A percentile compares a stretch with the other conserved stretches of the same genome.
Evolutionary conservation across 306 rosid genomes (phyloP).

Genomic region (Quercus parvula): DNA sequence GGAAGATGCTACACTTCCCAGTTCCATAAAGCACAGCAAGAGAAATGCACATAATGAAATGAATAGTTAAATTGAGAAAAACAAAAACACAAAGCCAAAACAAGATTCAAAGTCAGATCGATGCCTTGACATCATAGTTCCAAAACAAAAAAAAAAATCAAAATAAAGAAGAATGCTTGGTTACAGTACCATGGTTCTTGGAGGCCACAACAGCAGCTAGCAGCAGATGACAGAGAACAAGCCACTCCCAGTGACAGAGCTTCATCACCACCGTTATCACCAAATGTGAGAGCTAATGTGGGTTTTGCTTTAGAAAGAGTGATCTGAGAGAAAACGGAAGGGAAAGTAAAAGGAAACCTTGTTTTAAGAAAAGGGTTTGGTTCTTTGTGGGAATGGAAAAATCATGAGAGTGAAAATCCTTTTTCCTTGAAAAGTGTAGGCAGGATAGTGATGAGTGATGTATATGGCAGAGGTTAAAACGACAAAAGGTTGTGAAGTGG

Average conservation of each 20-base stretch:
- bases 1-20: no score
- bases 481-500: slow-evolving; percentile 31
- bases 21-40: no score
- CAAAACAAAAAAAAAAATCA: not conserved
- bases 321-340: slow-evolving; percentile 11
- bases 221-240: slow-evolving; percentile 34
- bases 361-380: not conserved
- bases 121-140: not conserved
- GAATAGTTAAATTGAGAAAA: not conserved
- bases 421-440: slow-evolving; percentile 14
- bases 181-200: slow-evolving; percentile 60
- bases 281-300: slow-evolving; percentile 13
- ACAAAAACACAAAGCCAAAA: not conserved
- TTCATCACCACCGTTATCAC: slow-evolving; percentile 44
- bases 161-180: not conserved
- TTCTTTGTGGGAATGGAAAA: slow-evolving; percentile 15
- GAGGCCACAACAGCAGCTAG: slow-evolving; percentile 60
- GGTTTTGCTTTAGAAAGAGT: slow-evolving; percentile 24
- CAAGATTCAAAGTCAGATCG: not conserved
- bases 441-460: slow-evolving; percentile 21
- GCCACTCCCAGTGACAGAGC: slow-evolving; percentile 29
- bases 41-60: not conserved
- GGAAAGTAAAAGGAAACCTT: slow-evolving; percentile 12
- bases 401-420: not conserved
- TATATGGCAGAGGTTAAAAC: slow-evolving; percentile 36